Conservation (phyloP, 768 basidiomycete species). For the Tubosaeta sp. region DNA sequence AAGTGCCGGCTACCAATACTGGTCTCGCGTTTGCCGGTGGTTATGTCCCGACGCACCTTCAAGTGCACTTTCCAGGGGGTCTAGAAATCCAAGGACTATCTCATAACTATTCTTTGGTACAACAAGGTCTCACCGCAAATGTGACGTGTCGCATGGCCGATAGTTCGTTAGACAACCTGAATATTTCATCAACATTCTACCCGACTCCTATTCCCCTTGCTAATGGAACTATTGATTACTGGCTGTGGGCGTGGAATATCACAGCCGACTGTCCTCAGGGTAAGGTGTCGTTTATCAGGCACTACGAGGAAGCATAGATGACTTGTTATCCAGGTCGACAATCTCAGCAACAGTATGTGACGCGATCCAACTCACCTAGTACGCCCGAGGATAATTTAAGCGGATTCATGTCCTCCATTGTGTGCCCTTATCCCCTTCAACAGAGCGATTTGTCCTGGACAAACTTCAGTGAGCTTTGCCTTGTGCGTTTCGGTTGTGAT, state of each 20-base stretch:
- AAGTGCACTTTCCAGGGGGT: neutral
- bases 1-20: neutral
- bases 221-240: neutral
- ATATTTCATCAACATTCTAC: neutral
- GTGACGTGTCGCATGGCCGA: conserved; percentile 1
- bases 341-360: neutral
- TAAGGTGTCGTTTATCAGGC: neutral
- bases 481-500: neutral
- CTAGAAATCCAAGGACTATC: neutral
- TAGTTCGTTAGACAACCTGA: neutral
- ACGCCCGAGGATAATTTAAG: neutral
- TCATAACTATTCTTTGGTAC: neutral
- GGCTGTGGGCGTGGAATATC: neutral
- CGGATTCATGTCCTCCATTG: conserved; percentile 3
- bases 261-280: neutral
- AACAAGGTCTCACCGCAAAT: conserved; percentile 8
- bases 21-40: neutral
- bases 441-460: neutral
- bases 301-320: neutral
- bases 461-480: neutral
- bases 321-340: neutral
- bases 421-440: conserved; percentile 4
- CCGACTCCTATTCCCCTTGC: neutral
- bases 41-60: neutral
- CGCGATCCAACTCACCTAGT: neutral